Evolutionary conservation across 2,329 filamentous ascomycete species (phyloP).

Genomic region (Blumeria graminis): DNA sequence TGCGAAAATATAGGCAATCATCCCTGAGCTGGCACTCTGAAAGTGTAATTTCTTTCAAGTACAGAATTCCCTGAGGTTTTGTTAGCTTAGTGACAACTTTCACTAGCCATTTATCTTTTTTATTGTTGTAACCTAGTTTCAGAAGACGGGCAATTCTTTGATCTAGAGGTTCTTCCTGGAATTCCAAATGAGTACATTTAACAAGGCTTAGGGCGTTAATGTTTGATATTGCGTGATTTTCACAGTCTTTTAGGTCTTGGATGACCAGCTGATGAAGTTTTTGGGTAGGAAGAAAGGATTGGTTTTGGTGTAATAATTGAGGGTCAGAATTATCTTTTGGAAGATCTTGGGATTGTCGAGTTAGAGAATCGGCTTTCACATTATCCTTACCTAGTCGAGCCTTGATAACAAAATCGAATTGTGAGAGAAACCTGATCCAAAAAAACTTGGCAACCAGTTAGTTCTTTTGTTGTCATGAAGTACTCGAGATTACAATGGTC

Average conservation of each 20-base stretch:
- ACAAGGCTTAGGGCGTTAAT: not conserved
- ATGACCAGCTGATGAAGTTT: not conserved
- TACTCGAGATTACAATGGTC: not conserved
- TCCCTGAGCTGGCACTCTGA: not conserved
- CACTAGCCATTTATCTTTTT: not conserved
- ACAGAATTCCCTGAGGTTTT: not conserved
- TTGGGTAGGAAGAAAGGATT: not conserved
- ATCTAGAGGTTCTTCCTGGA: not conserved
- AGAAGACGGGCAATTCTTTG: not conserved
- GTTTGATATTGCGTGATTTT: not conserved
- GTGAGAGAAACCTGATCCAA: not conserved
- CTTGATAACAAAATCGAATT: not conserved
- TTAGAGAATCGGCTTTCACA: not conserved
- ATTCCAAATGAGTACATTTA: not conserved
- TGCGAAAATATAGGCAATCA: not conserved
- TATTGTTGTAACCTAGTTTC: not conserved
- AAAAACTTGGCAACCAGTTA: not conserved
- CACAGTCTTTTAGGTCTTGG: not conserved
- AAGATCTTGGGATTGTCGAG: not conserved
- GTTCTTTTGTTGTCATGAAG: not conserved
- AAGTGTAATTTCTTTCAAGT: too few species aligned
- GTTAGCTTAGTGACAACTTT: not conserved
- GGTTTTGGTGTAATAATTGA: not conserved
- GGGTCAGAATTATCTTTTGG: not conserved
- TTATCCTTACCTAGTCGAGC: not conserved